A percentile compares a stretch with the other conserved stretches of the same genome.
phyloP scores from a whole-genome alignment of 768 basidiomycete genomes.

The Phallus indusiatus region DNA sequence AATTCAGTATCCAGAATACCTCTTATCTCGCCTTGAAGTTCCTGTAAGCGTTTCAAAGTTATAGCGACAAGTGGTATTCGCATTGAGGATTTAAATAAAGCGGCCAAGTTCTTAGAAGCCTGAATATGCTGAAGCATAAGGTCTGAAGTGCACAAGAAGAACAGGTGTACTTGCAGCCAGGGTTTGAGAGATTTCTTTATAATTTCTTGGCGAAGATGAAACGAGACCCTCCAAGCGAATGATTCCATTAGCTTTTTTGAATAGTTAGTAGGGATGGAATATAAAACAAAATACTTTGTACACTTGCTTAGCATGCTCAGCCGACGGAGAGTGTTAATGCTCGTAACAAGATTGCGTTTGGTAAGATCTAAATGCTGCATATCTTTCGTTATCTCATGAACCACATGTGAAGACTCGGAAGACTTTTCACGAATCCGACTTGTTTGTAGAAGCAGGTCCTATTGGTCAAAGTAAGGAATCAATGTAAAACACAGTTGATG shows the following conservation, averaged over 20 bases:
- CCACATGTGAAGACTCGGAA: conserved; percentile 93
- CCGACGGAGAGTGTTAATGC: conserved; percentile 84
- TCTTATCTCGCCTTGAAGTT: conserved; percentile 75
- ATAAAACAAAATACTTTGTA: neutral
- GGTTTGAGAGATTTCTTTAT: conserved; percentile 75
- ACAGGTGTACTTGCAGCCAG: conserved; percentile 48
- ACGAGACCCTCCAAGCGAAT: conserved; percentile 73
- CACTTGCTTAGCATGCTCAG: conserved; percentile 87
- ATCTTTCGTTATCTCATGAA: conserved; percentile 90
- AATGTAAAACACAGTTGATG: neutral
- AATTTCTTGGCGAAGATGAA: conserved; percentile 52
- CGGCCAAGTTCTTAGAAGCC: conserved; percentile 83
- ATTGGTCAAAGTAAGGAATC: conserved; percentile 1
- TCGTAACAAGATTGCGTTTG: conserved; percentile 83
- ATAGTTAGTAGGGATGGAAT: neutral
- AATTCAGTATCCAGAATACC: conserved; percentile 82
- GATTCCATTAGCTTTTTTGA: conserved; percentile 67
- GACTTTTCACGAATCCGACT: conserved; percentile 94
- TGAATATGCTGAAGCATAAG: conserved; percentile 21
- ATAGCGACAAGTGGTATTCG: conserved; percentile 69
- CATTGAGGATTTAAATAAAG: conserved; percentile 69
- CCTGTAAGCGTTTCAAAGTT: conserved; percentile 71
- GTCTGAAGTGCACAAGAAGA: conserved; percentile 1
- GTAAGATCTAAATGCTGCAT: conserved; percentile 91
- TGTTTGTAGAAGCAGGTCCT: conserved; percentile 95